Base-by-base conservation (phyloP, 345 rosid genomes). In the Aethionema arabicum region DNA sequence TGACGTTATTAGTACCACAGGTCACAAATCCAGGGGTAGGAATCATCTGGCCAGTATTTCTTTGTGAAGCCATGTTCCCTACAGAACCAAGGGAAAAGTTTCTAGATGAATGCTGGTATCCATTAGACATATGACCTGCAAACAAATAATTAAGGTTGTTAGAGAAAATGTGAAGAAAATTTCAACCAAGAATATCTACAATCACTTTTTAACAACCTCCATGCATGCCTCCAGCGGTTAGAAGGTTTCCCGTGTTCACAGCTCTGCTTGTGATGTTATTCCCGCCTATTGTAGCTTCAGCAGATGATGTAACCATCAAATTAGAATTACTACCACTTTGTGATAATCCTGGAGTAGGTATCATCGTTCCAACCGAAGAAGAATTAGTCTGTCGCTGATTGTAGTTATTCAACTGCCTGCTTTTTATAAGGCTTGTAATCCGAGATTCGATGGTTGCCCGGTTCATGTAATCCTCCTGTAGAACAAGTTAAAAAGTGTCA, bases 301-400 rank as follows among this genome's bases (percentile, higher is more conserved):
- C 74, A 45, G 97, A 81, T 53, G 96, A 63, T 46, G 85, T 51
- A 39, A 65, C 83, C 74, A 77, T 73, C 67, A 72, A 29, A 57
- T 75, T 83, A 21, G 88, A 59, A 79, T 76, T 90, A 70, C 45
- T 32, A 47, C 65, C 82, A 48, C 78, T 45, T 11, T 76, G 88
- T 29, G 90, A 59, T 75, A 93, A 79, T 45, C 99, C 99, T 64
- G 96, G 97, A 12, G 95, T 93, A 27, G 97, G 97, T 59, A 93
- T 90, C 97, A 93, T 87, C 36, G 90, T 82, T 58, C 84, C 85
- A 74, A 81, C 59, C 31, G 90, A 74, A 56, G 72, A 31, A 11
- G 97, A 76, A 82, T 73, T 77, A 68, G 77, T 80, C 73, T 54
- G 83, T 31, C 82, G 85, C 46, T 81, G 88, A 59, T 53, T 79